phyloP scores from a whole-genome alignment of 495 filamentous ascomycete species.

The Letharia lupina region DNA sequence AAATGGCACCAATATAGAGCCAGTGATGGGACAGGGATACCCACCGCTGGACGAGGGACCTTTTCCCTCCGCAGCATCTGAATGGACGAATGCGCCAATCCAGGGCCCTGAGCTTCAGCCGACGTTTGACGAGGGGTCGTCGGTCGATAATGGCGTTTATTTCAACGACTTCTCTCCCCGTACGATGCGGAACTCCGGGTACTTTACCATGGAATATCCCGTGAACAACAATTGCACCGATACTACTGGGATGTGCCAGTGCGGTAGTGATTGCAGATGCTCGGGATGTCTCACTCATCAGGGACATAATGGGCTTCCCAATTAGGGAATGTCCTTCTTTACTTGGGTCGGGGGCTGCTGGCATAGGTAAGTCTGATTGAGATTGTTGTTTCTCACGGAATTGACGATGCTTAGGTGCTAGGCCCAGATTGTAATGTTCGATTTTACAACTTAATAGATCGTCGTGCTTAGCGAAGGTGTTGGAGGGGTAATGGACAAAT shows the following conservation, averaged over 20 bases:
- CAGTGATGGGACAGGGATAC: conserved; percentile 1
- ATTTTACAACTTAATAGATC: background rate
- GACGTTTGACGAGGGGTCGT: background rate
- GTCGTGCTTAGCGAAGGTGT: background rate
- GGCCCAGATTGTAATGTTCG: background rate
- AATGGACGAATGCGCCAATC: background rate
- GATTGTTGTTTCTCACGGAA: background rate
- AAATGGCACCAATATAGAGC: background rate
- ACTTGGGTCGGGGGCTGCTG: too few relatives aligned
- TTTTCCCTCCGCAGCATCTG: background rate
- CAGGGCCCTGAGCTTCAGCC: background rate
- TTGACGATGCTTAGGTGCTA: background rate
- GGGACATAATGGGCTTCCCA: conserved; percentile 35
- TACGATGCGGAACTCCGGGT: conserved; percentile 29
- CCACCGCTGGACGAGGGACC: background rate
- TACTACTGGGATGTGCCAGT: conserved; percentile 41
- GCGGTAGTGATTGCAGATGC: conserved; percentile 43
- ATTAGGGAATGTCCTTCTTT: background rate
- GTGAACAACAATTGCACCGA: conserved; percentile 36
- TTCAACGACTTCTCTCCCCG: background rate
- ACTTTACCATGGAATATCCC: conserved; percentile 41
- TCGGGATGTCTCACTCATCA: conserved; percentile 44
- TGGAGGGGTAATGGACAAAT: background rate
- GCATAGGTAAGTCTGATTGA: background rate
- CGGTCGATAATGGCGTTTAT: background rate